Conservation (phyloP, 2,329 filamentous ascomycete species). For the Colletotrichum musicola region DNA sequence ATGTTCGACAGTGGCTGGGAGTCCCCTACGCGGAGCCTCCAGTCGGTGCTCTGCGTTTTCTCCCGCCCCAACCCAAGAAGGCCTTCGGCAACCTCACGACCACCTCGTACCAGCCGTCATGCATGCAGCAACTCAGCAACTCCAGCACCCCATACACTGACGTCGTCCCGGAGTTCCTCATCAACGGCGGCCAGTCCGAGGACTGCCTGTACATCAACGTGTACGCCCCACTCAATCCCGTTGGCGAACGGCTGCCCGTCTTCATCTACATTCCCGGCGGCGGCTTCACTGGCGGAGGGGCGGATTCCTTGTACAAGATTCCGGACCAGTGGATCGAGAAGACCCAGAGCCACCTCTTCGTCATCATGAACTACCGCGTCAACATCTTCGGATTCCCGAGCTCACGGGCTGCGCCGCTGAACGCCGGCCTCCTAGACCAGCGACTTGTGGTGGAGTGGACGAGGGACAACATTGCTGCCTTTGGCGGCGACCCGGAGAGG, state of each 20-base stretch:
- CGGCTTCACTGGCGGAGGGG: slow-evolving; percentile 25
- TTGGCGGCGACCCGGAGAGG: slow-evolving; percentile 46
- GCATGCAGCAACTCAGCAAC: slow-evolving; percentile 48
- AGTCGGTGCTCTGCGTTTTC: slow-evolving; percentile 61
- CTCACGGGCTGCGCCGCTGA: slow-evolving; percentile 44
- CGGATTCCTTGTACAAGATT: slow-evolving; percentile 33
- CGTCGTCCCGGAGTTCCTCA: slow-evolving; percentile 12
- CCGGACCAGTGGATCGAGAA: slow-evolving; percentile 44
- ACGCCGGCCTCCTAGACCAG: slow-evolving; percentile 48
- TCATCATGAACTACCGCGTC: slow-evolving; percentile 47
- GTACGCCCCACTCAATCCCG: slow-evolving; percentile 43
- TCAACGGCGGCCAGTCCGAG: slow-evolving; percentile 42
- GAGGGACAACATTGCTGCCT: slow-evolving; percentile 49
- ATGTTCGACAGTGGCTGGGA: slow-evolving; percentile 43
- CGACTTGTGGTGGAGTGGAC: slow-evolving; percentile 52
- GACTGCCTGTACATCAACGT: slow-evolving; percentile 51
- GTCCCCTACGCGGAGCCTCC: slow-evolving; percentile 70
- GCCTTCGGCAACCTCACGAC: slow-evolving; percentile 44
- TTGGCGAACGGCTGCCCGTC: not conserved
- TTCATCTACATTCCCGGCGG: slow-evolving; percentile 26
- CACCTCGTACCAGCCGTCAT: slow-evolving; percentile 46
- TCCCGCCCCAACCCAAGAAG: slow-evolving; percentile 47
- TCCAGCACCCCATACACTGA: slow-evolving; percentile 39
- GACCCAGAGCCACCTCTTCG: slow-evolving; percentile 44
- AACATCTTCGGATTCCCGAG: slow-evolving; percentile 48